Evolutionary conservation across 192 early-diverging fungal genomes (phyloP), one percentile per base, ranked within the genome.

Genomic region (Powellomyces hirtus): DNA sequence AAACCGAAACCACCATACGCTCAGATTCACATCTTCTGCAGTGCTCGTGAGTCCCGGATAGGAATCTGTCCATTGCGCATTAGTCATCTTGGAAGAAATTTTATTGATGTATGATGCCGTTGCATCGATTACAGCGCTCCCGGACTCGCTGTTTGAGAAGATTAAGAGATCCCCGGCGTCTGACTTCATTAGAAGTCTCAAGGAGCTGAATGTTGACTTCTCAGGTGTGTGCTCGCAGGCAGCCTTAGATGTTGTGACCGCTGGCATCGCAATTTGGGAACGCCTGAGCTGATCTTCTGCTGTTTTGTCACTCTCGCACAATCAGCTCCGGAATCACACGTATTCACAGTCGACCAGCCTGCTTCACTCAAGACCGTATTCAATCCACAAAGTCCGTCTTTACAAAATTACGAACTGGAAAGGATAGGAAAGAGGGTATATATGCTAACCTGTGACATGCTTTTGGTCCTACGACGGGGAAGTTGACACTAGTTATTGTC

Each of bases 131-230:
- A 5, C 57, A 93, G 91, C 80, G 11, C 64, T 91, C 20, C 82
- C 88, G 10, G 85, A 92, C 62, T 61, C 72, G 0, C 71, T 91
- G 4, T 89, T 90, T 66, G 73, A 87, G 16, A 84, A 84, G 29
- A 71, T 93, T 46, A 86, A 80, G 18, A 68, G 70, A 18, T 80
- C 86, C 0, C 67, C 76, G 13, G 84, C 79, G 1, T 72, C 74
- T 3, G 22, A 63, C n/a, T 80, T 65, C 67, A 59, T 83, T 22
- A 52, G 61, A 38, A 62, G 34, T 3, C 30, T 82, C 10, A 78
- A 65, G 40, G 84, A 85, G 44, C 66, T 83, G 0, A 79, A 79
- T 66, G 63, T 85, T 5, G 84, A 85, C 61, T 85, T 85, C 71
- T 57, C 78, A 13, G 71, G 82, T 84, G 30, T 18, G 53, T 52